phyloP scores from a whole-genome alignment of 768 basidiomycete species.

The Phlebiopsis gigantea region DNA sequence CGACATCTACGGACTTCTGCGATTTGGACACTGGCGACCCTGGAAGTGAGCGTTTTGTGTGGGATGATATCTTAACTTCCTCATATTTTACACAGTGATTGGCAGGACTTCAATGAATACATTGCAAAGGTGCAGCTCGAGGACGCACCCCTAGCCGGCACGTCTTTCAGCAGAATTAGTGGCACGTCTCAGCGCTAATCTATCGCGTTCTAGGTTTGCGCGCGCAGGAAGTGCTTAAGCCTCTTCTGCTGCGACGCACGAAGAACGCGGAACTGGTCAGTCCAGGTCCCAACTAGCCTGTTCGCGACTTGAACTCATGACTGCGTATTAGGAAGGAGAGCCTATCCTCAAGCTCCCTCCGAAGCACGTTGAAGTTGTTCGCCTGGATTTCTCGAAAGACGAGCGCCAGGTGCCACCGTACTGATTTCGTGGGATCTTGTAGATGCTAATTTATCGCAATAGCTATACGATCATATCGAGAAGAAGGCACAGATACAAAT shows the following conservation, averaged over 20 bases:
- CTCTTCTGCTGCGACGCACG: constrained; percentile 66
- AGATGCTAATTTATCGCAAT: background rate
- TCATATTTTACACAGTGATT: constrained; percentile 35
- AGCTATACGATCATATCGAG: constrained; percentile 59
- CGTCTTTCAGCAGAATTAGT: constrained; percentile 3
- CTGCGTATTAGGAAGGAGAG: constrained; percentile 45
- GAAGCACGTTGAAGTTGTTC: constrained; percentile 55
- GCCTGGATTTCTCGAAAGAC: constrained; percentile 56
- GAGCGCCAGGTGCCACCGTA: constrained; percentile 50
- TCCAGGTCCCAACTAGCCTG: background rate
- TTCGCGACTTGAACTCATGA: background rate
- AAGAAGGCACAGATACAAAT: constrained; percentile 46
- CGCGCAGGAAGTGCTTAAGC: constrained; percentile 63
- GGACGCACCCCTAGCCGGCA: constrained; percentile 59
- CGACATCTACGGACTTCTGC: constrained; percentile 66
- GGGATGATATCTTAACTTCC: background rate
- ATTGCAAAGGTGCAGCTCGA: constrained; percentile 49
- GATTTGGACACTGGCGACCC: constrained; percentile 63
- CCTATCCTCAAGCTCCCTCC: constrained; percentile 60
- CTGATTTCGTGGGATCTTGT: background rate
- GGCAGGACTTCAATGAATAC: constrained; percentile 56
- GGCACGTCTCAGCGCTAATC: background rate
- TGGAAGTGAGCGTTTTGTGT: constrained; percentile 45
- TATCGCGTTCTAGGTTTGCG: constrained; percentile 35
- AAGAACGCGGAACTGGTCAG: constrained; percentile 49